phyloP scores from a whole-genome alignment of 176 grass and related monocot species.

The Rhynchospora pubera region DNA sequence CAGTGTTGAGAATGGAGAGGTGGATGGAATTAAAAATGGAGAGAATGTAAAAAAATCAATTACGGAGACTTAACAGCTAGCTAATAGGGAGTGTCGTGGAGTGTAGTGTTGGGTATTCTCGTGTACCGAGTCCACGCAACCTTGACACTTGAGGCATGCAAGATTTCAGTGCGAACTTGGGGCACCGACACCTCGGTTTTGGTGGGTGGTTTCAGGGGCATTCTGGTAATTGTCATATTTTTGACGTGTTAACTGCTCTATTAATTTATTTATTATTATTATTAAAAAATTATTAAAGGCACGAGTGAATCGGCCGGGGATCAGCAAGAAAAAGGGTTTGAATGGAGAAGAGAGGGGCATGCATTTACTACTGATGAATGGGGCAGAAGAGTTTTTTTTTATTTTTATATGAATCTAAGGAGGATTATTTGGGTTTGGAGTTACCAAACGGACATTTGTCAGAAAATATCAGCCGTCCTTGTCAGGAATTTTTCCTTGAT shows the following conservation, averaged over 20 bases:
- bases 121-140: not conserved
- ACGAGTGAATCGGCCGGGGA: not conserved
- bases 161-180: not conserved
- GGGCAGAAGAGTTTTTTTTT: not conserved
- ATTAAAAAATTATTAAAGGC: not conserved
- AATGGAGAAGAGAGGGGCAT: not conserved
- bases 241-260: slow-evolving; percentile 8
- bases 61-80: not conserved
- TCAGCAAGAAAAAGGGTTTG: not conserved
- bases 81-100: not conserved
- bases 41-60: not conserved
- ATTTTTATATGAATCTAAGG: not conserved
- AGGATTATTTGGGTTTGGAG: not conserved
- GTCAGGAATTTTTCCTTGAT: too few relatives aligned
- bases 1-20: not conserved
- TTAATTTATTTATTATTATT: too few relatives aligned
- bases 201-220: not conserved
- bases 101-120: not conserved
- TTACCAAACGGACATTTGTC: too few relatives aligned
- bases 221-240: not conserved
- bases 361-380: not conserved
- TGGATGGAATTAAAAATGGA: not conserved
- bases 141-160: not conserved
- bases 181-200: slow-evolving; percentile 12
- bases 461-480: too few relatives aligned